Evolutionary conservation across 495 filamentous ascomycete species (phyloP).

Genomic region (Sphaerosporella brunnea): DNA sequence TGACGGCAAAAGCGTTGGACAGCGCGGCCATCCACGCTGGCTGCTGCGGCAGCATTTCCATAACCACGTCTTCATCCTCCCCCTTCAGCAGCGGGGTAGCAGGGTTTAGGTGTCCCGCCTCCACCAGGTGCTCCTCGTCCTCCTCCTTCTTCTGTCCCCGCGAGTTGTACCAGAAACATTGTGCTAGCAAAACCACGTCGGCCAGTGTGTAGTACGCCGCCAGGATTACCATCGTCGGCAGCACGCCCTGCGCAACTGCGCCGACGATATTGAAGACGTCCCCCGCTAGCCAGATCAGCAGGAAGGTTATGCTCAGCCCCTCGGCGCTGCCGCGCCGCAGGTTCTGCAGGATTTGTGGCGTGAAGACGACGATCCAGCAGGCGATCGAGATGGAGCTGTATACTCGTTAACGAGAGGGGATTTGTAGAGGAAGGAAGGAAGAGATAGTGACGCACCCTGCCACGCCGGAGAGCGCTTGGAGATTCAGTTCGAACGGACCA

Average conservation of each 20-base stretch:
- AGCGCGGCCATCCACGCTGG: conserved; percentile 28
- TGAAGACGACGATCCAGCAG: conserved; percentile 96
- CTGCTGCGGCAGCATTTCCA: conserved; percentile 30
- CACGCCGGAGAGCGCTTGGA: not conserved
- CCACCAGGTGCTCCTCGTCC: not conserved
- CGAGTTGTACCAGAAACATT: conserved; percentile 70
- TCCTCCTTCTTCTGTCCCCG: not conserved
- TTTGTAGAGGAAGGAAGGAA: not conserved
- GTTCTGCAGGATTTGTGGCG: conserved; percentile 56
- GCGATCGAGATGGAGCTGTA: conserved; percentile 79
- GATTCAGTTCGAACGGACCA: not conserved
- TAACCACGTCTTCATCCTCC: conserved; percentile 12
- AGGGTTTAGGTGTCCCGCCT: conserved; percentile 50
- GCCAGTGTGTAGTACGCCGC: conserved; percentile 91
- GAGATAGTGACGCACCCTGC: not conserved
- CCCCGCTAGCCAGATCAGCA: conserved; percentile 76
- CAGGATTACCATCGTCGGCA: conserved; percentile 88
- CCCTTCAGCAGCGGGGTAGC: conserved; percentile 47
- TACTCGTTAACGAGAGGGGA: not conserved
- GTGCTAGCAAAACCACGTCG: conserved; percentile 67
- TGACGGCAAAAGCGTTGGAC: conserved; percentile 53
- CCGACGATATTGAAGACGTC: conserved; percentile 97
- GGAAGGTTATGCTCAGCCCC: conserved; percentile 74
- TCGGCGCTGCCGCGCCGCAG: conserved; percentile 75
- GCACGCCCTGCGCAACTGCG: conserved; percentile 75